Percentiles rank a stretch among this genome's conserved stretches.
These are phyloP conservation scores for Kalanchoe fedtschenkoi DNA, from an alignment of 164 flowering plant genomes.

Conservation along the genomic window DNA sequence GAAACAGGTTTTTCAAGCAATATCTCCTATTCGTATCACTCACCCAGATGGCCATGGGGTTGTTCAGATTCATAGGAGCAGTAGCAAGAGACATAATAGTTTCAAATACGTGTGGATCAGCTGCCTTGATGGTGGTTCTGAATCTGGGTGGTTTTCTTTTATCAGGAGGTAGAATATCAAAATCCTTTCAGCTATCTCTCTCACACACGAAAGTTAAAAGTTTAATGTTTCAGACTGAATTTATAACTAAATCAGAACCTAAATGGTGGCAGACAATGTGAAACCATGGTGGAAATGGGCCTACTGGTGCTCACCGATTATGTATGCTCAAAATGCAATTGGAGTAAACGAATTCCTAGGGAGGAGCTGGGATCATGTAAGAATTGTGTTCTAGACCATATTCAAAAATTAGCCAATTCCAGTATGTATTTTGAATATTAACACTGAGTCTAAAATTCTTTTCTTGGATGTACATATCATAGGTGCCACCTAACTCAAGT, in stretches of 20 bases:
- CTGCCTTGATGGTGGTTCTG: slow-evolving; percentile 26
- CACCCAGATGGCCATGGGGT: slow-evolving; percentile 33
- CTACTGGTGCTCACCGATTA: slow-evolving; percentile 42
- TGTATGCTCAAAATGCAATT: slow-evolving; percentile 37
- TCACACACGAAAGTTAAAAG: neutral
- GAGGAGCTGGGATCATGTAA: slow-evolving; percentile 34
- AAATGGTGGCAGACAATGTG: slow-evolving; percentile 14
- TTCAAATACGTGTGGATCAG: slow-evolving; percentile 41
- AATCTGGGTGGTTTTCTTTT: slow-evolving; percentile 45
- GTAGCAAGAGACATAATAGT: slow-evolving; percentile 34
- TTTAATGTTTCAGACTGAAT: neutral
- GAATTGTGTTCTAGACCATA: neutral
- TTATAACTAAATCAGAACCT: neutral
- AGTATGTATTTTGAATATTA: neutral
- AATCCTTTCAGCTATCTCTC: neutral
- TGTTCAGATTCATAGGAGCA: slow-evolving; percentile 35
- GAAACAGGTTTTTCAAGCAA: slow-evolving; percentile 39
- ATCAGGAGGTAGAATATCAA: slow-evolving; percentile 22
- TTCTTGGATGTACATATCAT: neutral
- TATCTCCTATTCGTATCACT: slow-evolving; percentile 22
- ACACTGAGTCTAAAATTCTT: neutral
- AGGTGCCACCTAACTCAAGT: slow-evolving; percentile 16
- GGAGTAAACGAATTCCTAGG: slow-evolving; percentile 38
- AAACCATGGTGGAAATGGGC: slow-evolving; percentile 40
- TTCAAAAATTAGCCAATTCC: neutral